A percentile compares a stretch with the other conserved stretches of the same genome.
Evolutionary conservation across 495 filamentous ascomycete species (phyloP).

Genomic region (Hamigera avellanea): DNA sequence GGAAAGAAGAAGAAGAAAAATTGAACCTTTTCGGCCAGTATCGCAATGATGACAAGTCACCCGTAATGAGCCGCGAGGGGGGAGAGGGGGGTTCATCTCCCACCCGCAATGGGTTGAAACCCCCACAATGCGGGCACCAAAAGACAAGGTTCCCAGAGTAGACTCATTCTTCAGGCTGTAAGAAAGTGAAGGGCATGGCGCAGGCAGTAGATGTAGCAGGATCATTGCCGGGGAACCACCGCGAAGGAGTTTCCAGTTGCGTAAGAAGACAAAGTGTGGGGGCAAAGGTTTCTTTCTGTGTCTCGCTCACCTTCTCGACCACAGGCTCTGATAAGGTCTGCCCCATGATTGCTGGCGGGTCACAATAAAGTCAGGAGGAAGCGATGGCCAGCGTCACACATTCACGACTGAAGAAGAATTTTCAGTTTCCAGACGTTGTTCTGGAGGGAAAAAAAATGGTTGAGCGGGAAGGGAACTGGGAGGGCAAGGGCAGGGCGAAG

Average conservation of each 20-base stretch:
- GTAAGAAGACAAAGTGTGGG: not conserved
- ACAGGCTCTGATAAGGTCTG: conserved; percentile 99
- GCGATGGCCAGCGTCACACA: not conserved
- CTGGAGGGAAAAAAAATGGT: conserved; percentile 2
- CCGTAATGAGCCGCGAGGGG: too few species aligned
- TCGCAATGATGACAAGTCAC: too few species aligned
- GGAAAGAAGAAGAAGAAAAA: not conserved
- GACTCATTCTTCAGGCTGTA: too few species aligned
- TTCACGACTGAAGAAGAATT: conserved; percentile 1
- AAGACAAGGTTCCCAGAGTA: too few species aligned
- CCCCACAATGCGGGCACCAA: too few species aligned
- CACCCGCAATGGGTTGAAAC: too few species aligned
- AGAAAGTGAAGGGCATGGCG: too few species aligned
- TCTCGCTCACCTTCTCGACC: conserved; percentile 79
- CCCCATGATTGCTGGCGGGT: conserved; percentile 54
- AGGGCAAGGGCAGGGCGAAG: conserved; percentile 15
- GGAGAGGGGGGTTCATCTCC: too few species aligned
- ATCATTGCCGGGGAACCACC: too few species aligned
- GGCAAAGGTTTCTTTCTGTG: conserved; percentile 3
- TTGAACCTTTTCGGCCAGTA: too few species aligned
- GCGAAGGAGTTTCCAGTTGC: not conserved
- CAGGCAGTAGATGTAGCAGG: too few species aligned
- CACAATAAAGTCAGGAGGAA: conserved; percentile 3
- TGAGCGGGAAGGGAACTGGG: conserved; percentile 10
- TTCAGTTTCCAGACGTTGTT: too few species aligned